phyloP scores from a whole-genome alignment of 352 stramenopile species.

The Stramenopiles sp. region DNA sequence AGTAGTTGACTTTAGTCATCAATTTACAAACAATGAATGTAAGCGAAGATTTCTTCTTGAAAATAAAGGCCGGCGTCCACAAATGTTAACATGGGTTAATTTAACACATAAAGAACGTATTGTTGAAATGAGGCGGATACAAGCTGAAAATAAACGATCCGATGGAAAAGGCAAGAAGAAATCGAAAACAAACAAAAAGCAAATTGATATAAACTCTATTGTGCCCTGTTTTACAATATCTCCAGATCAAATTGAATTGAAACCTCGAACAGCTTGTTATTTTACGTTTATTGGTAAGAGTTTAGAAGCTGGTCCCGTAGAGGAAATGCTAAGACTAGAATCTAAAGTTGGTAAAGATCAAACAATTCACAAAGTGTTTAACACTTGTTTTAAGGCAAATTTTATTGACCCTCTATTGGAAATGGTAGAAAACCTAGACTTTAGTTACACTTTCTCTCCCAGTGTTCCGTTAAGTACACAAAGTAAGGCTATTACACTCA shows the following conservation, averaged over 20 bases:
- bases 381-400: conserved; percentile 35
- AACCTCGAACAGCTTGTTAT: conserved; percentile 48
- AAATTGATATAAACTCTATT: conserved; percentile 16
- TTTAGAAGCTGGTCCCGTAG: conserved; percentile 23
- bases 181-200: no score
- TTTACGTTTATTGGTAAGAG: conserved; percentile 56
- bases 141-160: conserved; percentile 16
- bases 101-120: conserved; percentile 20
- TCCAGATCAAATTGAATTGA: conserved; percentile 47
- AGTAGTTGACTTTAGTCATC: conserved; percentile 46
- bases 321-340: conserved; percentile 48
- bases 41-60: conserved; percentile 62
- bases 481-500: no score
- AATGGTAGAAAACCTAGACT: neutral
- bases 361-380: conserved; percentile 36
- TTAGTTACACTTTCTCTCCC: conserved; percentile 1
- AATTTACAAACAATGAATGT: conserved; percentile 47
- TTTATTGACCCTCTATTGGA: conserved; percentile 45
- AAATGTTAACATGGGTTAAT: conserved; percentile 61
- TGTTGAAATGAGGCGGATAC: conserved; percentile 17
- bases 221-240: conserved; percentile 45
- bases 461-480: no score
- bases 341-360: conserved; percentile 61
- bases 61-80: conserved; percentile 59
- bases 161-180: neutral